Conservation (phyloP, 169 alveolate species). For the Ophryocystis elektroscirrha region DNA sequence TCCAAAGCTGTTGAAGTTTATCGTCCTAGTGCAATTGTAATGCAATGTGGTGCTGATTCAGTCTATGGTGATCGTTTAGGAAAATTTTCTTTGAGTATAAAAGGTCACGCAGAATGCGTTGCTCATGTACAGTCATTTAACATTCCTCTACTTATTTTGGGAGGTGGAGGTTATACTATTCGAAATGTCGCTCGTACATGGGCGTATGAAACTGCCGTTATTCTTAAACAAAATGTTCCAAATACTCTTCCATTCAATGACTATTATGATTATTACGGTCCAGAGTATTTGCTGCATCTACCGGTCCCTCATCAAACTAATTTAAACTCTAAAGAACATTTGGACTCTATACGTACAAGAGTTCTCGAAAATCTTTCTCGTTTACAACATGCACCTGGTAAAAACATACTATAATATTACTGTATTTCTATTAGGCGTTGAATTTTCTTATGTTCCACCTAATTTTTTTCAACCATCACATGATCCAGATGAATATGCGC, state of each 20-base stretch:
- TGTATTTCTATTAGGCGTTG: constrained; percentile 1
- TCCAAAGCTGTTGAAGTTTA: constrained; percentile 71
- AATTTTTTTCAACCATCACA: constrained; percentile 7
- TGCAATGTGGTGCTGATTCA: constrained; percentile 97
- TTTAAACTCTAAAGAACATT: constrained; percentile 71
- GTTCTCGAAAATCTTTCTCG: constrained; percentile 64
- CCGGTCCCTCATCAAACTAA: constrained; percentile 52
- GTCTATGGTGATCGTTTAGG: constrained; percentile 85
- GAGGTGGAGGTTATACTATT: constrained; percentile 87
- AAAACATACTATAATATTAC: not conserved
- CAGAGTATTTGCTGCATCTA: constrained; percentile 55
- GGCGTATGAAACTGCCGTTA: constrained; percentile 95
- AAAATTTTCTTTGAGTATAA: constrained; percentile 73
- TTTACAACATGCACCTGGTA: constrained; percentile 43
- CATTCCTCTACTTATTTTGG: constrained; percentile 57
- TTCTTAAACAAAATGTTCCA: constrained; percentile 47
- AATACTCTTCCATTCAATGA: constrained; percentile 63
- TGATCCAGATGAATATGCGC: constrained; percentile 15
- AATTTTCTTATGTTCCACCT: constrained; percentile 20
- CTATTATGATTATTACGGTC: constrained; percentile 65
- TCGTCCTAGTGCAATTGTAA: constrained; percentile 86
- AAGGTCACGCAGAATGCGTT: constrained; percentile 96
- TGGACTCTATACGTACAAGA: constrained; percentile 60
- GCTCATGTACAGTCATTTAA: constrained; percentile 56
- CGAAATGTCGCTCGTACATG: constrained; percentile 95